phyloP scores from a whole-genome alignment of 1,139 yeast species.

The Arxiozyma slooffiae region DNA sequence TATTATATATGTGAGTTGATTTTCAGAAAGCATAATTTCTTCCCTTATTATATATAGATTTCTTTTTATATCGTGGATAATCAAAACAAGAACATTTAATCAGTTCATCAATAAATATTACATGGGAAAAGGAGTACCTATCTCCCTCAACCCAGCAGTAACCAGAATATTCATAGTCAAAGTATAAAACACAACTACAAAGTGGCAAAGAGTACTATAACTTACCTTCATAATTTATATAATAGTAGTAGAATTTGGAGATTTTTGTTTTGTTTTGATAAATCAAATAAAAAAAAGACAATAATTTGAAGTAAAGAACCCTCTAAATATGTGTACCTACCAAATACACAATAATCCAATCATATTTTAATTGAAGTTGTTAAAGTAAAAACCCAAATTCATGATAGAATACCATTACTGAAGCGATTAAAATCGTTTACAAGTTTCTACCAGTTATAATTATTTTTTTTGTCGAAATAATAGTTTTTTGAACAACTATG shows the following conservation, averaged over 20 bases:
- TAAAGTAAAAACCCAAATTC: conserved; percentile 93
- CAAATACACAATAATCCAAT: conserved; percentile 66
- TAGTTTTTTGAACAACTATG: conserved; percentile 56
- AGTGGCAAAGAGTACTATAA: conserved; percentile 62
- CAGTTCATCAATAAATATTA: no score
- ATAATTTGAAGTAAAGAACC: conserved; percentile 67
- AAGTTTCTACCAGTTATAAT: conserved; percentile 83
- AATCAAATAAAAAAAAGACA: conserved; percentile 63
- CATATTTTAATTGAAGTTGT: conserved; percentile 71
- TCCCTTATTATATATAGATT: no score
- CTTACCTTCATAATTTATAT: conserved; percentile 59
- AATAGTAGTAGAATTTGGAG: conserved; percentile 71
- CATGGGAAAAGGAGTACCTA: no score
- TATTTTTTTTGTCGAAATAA: conserved; percentile 82
- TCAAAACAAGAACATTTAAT: no score
- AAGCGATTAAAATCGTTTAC: conserved; percentile 67
- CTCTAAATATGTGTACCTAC: conserved; percentile 65
- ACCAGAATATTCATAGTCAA: conserved; percentile 79
- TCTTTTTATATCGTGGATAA: no score
- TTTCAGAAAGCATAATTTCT: no score
- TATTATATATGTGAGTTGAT: no score
- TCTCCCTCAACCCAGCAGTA: conserved; percentile 77
- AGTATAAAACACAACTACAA: conserved; percentile 65
- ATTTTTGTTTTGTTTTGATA: conserved; percentile 60
- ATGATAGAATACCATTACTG: conserved; percentile 82